phyloP scores from a whole-genome alignment of 495 filamentous ascomycete species.

The Xylaria nigripes region DNA sequence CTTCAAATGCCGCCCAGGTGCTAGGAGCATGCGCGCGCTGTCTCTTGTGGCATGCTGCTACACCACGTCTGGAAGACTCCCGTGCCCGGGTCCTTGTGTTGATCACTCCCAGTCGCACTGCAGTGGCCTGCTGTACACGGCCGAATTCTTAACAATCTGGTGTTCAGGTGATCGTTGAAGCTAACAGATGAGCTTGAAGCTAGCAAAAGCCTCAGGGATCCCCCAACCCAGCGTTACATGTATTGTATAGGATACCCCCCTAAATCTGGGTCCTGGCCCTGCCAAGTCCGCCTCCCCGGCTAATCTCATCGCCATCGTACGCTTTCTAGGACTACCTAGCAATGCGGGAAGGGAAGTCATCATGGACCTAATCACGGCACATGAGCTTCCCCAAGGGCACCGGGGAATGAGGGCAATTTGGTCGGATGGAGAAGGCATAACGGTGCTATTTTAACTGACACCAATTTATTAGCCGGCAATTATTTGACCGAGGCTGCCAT shows the following conservation, averaged over 20 bases:
- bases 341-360: not conserved
- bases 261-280: not conserved
- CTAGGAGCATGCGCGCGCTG: conserved; percentile 2
- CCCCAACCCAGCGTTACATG: conserved; percentile 6
- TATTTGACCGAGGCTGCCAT: not conserved
- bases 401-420: not conserved
- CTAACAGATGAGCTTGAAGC: conserved; percentile 7
- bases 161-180: conserved; percentile 10
- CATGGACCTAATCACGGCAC: conserved; percentile 4
- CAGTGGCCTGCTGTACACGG: not conserved
- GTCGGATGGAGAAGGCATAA: conserved; percentile 4
- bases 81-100: conserved; percentile 7
- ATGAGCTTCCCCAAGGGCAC: not conserved
- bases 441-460: conserved; percentile 1
- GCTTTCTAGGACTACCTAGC: not conserved
- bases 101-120: conserved; percentile 3
- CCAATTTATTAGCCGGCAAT: not conserved
- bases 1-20: conserved; percentile 3
- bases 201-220: conserved; percentile 10
- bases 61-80: not conserved
- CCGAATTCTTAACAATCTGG: not conserved
- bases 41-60: not conserved
- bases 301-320: conserved; percentile 1
- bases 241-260: not conserved
- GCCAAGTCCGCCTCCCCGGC: conserved; percentile 1